Evolutionary conservation across 768 basidiomycete species (phyloP).

Genomic region (Exidia glandulosa): DNA sequence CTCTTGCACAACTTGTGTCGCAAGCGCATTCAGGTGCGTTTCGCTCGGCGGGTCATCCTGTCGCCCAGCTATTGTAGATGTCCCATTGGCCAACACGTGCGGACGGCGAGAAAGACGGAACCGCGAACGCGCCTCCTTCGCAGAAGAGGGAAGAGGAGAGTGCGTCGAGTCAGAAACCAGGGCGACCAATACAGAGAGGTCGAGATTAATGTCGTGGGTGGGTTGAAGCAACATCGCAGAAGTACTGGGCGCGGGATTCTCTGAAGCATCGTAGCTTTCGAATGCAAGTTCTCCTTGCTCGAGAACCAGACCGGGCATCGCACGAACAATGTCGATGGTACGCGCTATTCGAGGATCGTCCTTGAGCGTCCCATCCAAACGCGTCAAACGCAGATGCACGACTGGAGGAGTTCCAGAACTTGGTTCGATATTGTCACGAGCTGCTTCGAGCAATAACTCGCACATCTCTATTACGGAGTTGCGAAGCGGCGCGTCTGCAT

Average conservation of each 20-base stretch:
- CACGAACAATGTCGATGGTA: constrained; percentile 43
- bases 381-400: constrained; percentile 56
- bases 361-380: constrained; percentile 35
- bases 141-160: constrained; percentile 43
- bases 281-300: constrained; percentile 50
- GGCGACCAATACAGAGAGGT: constrained; percentile 77
- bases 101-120: constrained; percentile 25
- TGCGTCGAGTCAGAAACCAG: constrained; percentile 77
- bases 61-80: constrained; percentile 6
- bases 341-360: constrained; percentile 46
- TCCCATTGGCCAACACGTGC: constrained; percentile 6
- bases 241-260: constrained; percentile 2
- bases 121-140: constrained; percentile 47
- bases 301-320: constrained; percentile 51
- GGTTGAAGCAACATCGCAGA: constrained; percentile 27
- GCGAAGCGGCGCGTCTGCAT: constrained; percentile 45
- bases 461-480: constrained; percentile 69
- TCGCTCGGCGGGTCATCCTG: constrained; percentile 7
- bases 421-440: constrained; percentile 41
- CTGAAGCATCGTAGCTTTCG: constrained; percentile 1
- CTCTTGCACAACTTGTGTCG: constrained; percentile 65
- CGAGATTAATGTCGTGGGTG: constrained; percentile 60
- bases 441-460: constrained; percentile 52
- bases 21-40: constrained; percentile 53
- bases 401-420: constrained; percentile 28